A percentile compares a stretch with the other conserved stretches of the same genome.
Evolutionary conservation across 257 asterid genomes (phyloP).

Genomic region (Anisodus tanguticus): DNA sequence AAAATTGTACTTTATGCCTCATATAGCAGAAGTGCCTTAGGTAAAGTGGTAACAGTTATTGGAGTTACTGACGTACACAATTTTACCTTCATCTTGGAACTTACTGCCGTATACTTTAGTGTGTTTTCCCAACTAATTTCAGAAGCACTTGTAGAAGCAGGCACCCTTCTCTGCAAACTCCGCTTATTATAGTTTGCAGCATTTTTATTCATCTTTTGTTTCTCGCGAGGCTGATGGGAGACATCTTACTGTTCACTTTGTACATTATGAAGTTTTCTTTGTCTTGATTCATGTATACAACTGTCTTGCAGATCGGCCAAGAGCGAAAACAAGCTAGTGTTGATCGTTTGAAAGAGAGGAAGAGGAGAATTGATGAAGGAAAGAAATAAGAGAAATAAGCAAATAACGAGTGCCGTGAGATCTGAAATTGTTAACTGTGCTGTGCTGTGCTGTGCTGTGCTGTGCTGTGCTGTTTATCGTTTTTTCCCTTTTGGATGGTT

Average conservation of each 20-base stretch:
- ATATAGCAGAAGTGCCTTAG: background rate
- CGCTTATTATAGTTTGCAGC: background rate
- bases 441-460: background rate
- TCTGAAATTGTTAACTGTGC: background rate
- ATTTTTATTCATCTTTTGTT: background rate
- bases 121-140: background rate
- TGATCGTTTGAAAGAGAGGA: slow-evolving; percentile 52
- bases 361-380: slow-evolving; percentile 53
- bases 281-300: slow-evolving; percentile 22
- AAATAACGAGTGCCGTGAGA: background rate
- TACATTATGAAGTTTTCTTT: background rate
- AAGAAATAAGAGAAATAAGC: slow-evolving; percentile 39
- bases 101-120: background rate
- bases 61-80: background rate
- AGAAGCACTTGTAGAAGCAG: background rate
- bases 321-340: slow-evolving; percentile 45
- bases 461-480: background rate
- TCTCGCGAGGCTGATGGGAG: background rate
- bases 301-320: slow-evolving; percentile 57
- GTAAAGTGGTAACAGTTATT: background rate
- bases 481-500: background rate
- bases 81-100: background rate
- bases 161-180: background rate
- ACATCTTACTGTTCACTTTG: background rate
- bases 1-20: background rate